phyloP scores from a whole-genome alignment of 371 early-diverging fungal species.

The Mortierella sp. region DNA sequence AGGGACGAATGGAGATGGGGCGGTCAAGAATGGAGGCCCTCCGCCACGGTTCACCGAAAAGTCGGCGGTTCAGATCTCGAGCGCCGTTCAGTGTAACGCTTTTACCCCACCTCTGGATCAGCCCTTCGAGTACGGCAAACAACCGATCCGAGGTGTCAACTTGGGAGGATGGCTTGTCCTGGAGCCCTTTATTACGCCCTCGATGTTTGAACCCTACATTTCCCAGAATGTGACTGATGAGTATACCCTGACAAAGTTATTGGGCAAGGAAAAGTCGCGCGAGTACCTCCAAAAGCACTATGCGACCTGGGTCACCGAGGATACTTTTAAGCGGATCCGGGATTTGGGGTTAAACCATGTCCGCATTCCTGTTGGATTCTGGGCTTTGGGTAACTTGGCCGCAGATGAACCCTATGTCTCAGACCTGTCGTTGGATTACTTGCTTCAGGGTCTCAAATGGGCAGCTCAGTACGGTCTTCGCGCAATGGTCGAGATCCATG shows the following conservation, averaged over 20 bases:
- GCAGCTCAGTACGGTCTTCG: constrained; percentile 77
- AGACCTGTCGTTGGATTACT: constrained; percentile 66
- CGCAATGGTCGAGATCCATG: constrained; percentile 83
- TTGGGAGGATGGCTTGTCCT: constrained; percentile 82
- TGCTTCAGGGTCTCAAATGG: constrained; percentile 75
- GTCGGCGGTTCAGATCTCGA: constrained; percentile 26
- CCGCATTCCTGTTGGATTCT: constrained; percentile 84
- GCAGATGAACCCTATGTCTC: constrained; percentile 74
- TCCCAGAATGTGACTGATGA: constrained; percentile 68
- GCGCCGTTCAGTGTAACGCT: constrained; percentile 41
- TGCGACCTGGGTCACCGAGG: constrained; percentile 77
- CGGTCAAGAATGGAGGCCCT: not conserved
- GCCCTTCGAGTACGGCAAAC: constrained; percentile 67
- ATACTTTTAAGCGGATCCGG: constrained; percentile 74
- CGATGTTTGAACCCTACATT: constrained; percentile 75
- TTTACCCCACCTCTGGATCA: constrained; percentile 64
- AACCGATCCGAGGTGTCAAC: constrained; percentile 80
- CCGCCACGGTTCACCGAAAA: constrained; percentile 21
- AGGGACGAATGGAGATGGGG: not conserved
- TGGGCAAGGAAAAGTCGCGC: constrained; percentile 73
- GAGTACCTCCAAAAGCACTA: constrained; percentile 72
- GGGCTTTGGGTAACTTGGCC: constrained; percentile 73
- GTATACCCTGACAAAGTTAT: constrained; percentile 69
- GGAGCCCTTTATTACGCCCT: constrained; percentile 83
- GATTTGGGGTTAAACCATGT: constrained; percentile 80